Conservation (phyloP, 2,329 filamentous ascomycete genomes). For the Trichoderma arundinaceum region DNA sequence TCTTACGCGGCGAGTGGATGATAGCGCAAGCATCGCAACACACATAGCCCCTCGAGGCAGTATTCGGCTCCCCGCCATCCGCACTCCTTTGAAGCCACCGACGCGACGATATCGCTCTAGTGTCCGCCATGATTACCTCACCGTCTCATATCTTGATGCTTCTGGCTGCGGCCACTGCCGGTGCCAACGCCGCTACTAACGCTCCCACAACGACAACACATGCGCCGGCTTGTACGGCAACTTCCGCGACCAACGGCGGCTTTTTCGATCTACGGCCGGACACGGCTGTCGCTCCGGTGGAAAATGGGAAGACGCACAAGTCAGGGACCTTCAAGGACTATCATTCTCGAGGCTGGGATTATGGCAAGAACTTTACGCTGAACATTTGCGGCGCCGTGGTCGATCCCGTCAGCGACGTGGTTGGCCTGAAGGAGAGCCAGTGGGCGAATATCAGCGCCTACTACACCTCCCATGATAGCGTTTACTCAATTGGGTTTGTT, state of each 20-base stretch:
- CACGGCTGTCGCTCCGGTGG: constrained; percentile 50
- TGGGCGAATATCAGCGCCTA: constrained; percentile 82
- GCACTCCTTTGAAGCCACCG: not conserved
- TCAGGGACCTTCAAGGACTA: constrained; percentile 56
- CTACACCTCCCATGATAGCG: constrained; percentile 68
- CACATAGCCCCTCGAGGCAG: constrained; percentile 11
- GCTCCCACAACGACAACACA: constrained; percentile 51
- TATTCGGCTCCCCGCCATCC: not conserved
- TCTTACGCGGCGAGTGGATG: constrained; percentile 26
- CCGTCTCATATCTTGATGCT: constrained; percentile 41
- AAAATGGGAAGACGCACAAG: constrained; percentile 53
- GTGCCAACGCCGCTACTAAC: constrained; percentile 46
- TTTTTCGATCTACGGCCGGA: constrained; percentile 66
- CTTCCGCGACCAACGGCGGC: constrained; percentile 59
- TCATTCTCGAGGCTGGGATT: constrained; percentile 74
- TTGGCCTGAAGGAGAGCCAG: constrained; percentile 64
- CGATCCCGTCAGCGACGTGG: constrained; percentile 65
- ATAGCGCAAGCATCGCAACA: constrained; percentile 17
- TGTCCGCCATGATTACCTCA: constrained; percentile 7
- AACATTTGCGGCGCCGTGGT: constrained; percentile 83
- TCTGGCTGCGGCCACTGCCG: constrained; percentile 44
- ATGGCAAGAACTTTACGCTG: constrained; percentile 79
- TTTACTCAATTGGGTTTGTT: constrained; percentile 77
- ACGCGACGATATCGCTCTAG: not conserved
- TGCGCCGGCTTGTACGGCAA: constrained; percentile 60